Evolutionary conservation across 768 basidiomycete species (phyloP), one percentile per base, ranked within the genome.

Genomic region (Trametes maxima): DNA sequence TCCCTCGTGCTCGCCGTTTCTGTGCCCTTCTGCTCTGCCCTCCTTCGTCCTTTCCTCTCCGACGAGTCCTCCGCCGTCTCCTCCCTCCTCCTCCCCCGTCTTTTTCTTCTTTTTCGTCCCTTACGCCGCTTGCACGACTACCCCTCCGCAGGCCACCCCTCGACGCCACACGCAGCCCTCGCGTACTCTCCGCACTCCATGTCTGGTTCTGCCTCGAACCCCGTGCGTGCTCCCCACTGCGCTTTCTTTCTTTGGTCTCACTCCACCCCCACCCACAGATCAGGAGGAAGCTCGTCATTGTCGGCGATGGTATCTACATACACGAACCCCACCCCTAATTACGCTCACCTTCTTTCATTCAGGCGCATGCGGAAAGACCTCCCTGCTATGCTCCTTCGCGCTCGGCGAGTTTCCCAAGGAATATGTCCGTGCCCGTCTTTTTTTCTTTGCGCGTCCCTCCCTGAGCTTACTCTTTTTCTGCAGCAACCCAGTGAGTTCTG

Each of bases 321-420:
- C 16, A 17, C 40, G 45, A 51, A 22, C 43, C 13, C 58, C 37
- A 57, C 48, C 58, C 62, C 49, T 62, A 45, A 59, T 57, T 58
- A 57, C 59, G 28, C 28, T 33, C 50, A 28, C 42, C 19, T 49
- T 22, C 66, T 64, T 36, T 58, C 50, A 47, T 36, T 53, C 65
- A 92, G 90, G 91, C 79, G 96, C 96, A 64, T 97, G 95, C 70
- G 96, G 97, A 70, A 99, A 99, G 82, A 95, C 94, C 19, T 94
- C 91, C 51, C 77, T 96, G 47, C 76, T 96, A 36, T 93, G 89
- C 71, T 94, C 94, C 12, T 97, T 97, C 74, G 92, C 93, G 10
- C 84, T 95, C 39, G 95, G 94, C 63, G 92, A 95, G 76, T 97
- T 97, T 70, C 95, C 94, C 40, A 91, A 91, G 74, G 93, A 96